phyloP scores from a whole-genome alignment of 768 basidiomycete species.

The Phylloporus scabripes region DNA sequence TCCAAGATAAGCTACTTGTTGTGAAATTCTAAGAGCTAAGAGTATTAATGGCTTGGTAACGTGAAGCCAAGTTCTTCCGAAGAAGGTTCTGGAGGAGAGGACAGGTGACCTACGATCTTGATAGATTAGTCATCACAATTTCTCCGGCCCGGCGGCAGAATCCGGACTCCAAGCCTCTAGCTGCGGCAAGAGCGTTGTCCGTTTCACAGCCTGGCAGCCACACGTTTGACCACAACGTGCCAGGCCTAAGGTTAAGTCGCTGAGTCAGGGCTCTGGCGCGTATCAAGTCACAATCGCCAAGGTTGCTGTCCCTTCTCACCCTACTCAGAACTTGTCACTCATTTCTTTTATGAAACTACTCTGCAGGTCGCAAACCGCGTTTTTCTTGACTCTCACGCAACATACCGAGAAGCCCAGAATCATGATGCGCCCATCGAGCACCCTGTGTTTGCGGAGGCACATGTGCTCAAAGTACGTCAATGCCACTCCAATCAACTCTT shows the following conservation, averaged over 20 bases:
- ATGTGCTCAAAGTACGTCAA: conserved; percentile 33
- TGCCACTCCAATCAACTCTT: conserved; percentile 22
- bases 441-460: conserved; percentile 25
- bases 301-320: conserved; percentile 13
- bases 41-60: not conserved
- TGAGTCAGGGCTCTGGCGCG: conserved; percentile 21
- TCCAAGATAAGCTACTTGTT: conserved; percentile 1
- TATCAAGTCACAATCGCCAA: conserved; percentile 24
- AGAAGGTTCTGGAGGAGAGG: too few species aligned
- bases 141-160: conserved; percentile 7
- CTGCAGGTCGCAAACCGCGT: conserved; percentile 28
- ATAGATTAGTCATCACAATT: not conserved
- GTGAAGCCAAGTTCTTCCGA: not conserved
- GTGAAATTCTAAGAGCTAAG: not conserved
- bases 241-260: conserved; percentile 9
- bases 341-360: conserved; percentile 20
- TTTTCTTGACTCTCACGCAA: conserved; percentile 33
- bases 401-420: conserved; percentile 30
- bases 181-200: conserved; percentile 2
- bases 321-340: conserved; percentile 20
- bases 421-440: conserved; percentile 23
- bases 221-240: conserved; percentile 20
- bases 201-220: conserved; percentile 11
- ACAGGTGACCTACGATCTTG: too few species aligned
- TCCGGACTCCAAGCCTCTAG: conserved; percentile 5